These are phyloP conservation scores for Athelia sp. DNA, from an alignment of 1,284 basidiomycete species.

Conservation along the genomic window DNA sequence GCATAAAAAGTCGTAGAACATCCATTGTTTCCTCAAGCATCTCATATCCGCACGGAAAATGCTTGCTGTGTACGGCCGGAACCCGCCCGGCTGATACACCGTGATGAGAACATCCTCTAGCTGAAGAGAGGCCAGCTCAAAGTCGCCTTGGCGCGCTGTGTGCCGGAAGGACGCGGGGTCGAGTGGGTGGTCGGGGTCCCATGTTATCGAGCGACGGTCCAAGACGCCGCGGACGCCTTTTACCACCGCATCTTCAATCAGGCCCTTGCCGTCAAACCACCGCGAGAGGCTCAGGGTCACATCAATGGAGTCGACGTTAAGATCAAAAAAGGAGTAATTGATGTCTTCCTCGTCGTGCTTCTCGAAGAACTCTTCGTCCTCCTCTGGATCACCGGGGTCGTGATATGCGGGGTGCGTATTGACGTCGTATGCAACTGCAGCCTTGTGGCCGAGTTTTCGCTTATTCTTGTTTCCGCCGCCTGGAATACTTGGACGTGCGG, in stretches of 20 bases:
- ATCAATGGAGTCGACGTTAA: constrained; percentile 92
- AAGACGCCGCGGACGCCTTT: constrained; percentile 89
- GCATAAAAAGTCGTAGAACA: constrained; percentile 90
- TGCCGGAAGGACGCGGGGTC: constrained; percentile 84
- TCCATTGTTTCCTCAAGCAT: constrained; percentile 87
- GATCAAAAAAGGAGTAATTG: constrained; percentile 86
- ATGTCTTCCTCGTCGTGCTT: constrained; percentile 38
- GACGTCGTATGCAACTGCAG: constrained; percentile 68
- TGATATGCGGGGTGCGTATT: constrained; percentile 71
- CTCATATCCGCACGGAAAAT: constrained; percentile 93
- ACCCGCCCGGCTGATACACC: constrained; percentile 75
- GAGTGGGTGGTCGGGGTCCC: constrained; percentile 76
- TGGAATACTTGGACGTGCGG: constrained; percentile 12
- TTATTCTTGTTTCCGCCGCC: too few relatives aligned
- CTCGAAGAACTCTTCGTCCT: constrained; percentile 16
- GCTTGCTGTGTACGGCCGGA: constrained; percentile 92
- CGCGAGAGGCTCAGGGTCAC: constrained; percentile 90
- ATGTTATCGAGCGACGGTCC: constrained; percentile 22
- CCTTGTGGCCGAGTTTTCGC: constrained; percentile 33
- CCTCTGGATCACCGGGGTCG: constrained; percentile 46
- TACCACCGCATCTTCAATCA: constrained; percentile 87
- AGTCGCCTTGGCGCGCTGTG: constrained; percentile 68
- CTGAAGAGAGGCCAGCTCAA: constrained; percentile 86
- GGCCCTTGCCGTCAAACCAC: constrained; percentile 95
- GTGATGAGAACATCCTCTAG: constrained; percentile 94